These are phyloP conservation scores for Alloteropsis semialata DNA, from an alignment of 176 grass and related monocot genomes.

Conservation along the genomic window DNA sequence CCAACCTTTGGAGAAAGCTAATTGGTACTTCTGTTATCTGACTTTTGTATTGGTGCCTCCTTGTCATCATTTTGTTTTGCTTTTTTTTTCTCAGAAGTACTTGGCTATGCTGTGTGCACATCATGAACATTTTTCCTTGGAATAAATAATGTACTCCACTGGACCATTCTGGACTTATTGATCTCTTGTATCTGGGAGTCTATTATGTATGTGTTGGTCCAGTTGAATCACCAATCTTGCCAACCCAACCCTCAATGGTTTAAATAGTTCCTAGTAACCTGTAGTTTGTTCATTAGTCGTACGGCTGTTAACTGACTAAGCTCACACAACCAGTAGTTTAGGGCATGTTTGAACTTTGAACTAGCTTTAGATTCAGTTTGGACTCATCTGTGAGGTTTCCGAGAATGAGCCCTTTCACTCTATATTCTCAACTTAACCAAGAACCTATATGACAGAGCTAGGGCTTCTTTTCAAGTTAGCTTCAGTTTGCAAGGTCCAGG, in stretches of 20 bases:
- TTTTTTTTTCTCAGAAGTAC: neutral
- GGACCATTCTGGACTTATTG: neutral
- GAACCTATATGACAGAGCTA: neutral
- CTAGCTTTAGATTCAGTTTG: conserved; percentile 3
- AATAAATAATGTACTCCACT: neutral
- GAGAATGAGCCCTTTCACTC: neutral
- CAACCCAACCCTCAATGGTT: neutral
- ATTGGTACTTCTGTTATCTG: neutral
- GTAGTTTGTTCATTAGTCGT: neutral
- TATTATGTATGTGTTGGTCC: neutral
- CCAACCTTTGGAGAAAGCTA: neutral
- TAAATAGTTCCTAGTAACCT: neutral
- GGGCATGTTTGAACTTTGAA: neutral
- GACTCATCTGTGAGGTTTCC: neutral
- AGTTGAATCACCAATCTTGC: neutral
- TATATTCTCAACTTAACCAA: neutral
- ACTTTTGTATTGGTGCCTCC: neutral
- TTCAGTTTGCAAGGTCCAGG: neutral
- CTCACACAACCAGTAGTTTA: neutral
- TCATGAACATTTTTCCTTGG: neutral
- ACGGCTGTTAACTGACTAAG: neutral
- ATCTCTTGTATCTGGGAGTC: neutral
- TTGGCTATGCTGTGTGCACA: neutral
- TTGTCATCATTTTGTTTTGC: neutral
- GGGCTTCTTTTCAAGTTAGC: neutral